Conservation (phyloP, 1,284 basidiomycete genomes). For the Cerioporus squamosus region DNA sequence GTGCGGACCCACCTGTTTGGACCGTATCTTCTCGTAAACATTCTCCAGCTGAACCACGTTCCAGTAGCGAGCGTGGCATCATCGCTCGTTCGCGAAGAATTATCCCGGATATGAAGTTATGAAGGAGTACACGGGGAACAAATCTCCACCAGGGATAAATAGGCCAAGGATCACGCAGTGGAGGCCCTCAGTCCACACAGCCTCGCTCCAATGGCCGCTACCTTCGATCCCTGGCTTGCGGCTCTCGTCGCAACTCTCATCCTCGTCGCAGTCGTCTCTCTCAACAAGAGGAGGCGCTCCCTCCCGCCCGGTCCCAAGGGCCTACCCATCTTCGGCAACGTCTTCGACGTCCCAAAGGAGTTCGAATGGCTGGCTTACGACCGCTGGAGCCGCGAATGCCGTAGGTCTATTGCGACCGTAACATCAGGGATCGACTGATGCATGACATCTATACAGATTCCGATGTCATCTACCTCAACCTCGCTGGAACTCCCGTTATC, state of each 20-base stretch:
- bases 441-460: constrained; percentile 21
- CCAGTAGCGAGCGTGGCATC: constrained; percentile 18
- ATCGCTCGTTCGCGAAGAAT: constrained; percentile 4
- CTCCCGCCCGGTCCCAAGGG: constrained; percentile 35
- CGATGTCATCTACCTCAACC: constrained; percentile 31
- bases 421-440: neutral
- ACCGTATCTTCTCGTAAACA: constrained; percentile 22
- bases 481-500: constrained; percentile 28
- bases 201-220: constrained; percentile 2
- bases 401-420: constrained; percentile 13
- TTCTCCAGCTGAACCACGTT: constrained; percentile 22
- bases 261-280: constrained; percentile 14
- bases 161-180: constrained; percentile 1
- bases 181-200: constrained; percentile 5
- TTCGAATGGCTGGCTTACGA: constrained; percentile 31
- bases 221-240: constrained; percentile 4
- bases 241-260: constrained; percentile 8
- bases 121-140: constrained; percentile 17
- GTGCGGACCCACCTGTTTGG: constrained; percentile 10
- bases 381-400: constrained; percentile 24
- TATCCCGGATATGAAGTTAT: constrained; percentile 14
- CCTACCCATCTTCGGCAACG: constrained; percentile 32
- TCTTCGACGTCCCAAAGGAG: constrained; percentile 31
- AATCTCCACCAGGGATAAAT: constrained; percentile 17
- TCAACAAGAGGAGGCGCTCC: constrained; percentile 14